These are phyloP conservation scores for Stephania yunnanensis DNA, from an alignment of 164 flowering plant genomes.

Conservation along the genomic window DNA sequence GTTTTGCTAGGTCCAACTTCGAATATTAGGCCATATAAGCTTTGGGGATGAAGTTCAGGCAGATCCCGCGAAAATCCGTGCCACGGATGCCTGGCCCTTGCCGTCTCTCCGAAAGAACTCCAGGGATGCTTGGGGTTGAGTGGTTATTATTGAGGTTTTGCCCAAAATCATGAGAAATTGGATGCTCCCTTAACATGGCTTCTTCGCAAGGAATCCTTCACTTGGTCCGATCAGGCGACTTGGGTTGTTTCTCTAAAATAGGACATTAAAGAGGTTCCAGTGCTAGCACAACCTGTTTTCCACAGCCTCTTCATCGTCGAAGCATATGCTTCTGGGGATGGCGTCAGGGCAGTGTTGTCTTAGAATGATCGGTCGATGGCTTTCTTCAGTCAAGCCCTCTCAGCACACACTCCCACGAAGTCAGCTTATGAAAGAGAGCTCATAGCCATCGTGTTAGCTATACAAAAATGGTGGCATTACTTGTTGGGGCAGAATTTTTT, in stretches of 20 bases:
- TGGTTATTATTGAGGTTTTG: neutral
- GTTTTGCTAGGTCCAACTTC: neutral
- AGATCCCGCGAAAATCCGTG: neutral
- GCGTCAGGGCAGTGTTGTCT: too few species aligned
- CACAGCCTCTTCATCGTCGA: neutral
- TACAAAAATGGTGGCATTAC: neutral
- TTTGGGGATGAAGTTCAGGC: neutral
- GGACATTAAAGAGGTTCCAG: slow-evolving; percentile 4
- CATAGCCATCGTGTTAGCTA: neutral
- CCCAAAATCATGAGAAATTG: neutral
- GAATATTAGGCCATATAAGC: neutral
- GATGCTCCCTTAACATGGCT: slow-evolving; percentile 6
- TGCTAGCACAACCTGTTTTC: slow-evolving; percentile 9
- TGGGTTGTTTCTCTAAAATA: neutral
- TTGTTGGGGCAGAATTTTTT: neutral
- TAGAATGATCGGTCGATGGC: too few species aligned
- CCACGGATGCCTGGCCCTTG: neutral
- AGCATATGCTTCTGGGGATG: too few species aligned
- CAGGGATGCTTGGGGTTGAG: neutral
- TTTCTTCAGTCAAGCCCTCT: too few species aligned
- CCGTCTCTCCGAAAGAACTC: neutral
- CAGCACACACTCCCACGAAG: too few species aligned
- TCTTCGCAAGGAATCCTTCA: neutral
- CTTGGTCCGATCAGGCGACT: neutral
- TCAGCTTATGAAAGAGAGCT: too few species aligned